Evolutionary conservation across 164 flowering plant genomes (phyloP), one percentile per base, ranked within the genome.

Genomic region (Vitis cinerea): DNA sequence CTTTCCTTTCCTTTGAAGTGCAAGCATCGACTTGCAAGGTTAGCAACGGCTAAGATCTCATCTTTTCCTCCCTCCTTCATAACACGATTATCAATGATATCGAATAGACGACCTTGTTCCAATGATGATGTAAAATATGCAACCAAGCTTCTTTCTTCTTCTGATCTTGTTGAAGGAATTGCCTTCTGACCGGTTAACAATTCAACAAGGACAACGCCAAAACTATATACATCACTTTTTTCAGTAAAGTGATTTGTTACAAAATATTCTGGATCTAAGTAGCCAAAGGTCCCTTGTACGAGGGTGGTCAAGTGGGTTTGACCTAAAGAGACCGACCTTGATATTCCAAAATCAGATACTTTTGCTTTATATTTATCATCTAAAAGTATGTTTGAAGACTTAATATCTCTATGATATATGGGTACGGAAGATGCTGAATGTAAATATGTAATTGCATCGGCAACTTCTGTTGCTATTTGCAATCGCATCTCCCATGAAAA

Each of bases 181-280:
- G 82, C 83, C 15, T 48, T 80, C 44, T 64, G 27, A 16, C 77
- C 63, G 1, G 77, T 74, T 37, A 74, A 44, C 8, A 74, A 69
- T 61, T 74, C 77, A 13, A 60, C 73, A 48, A 74, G 77, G 53
- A 74, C 70, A 59, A 74, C 77, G 12, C 77, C 73, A 59, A 74
- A 74, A 27, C 73, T 58, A 37, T 37, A 37, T 4, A 37, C 44
- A 37, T 37, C 44, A 37, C 7, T 37, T 37, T 37, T 37, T 37
- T 59, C 64, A 11, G 77, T 74, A 10, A 74, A 65, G 9, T 65
- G 77, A 9, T 65, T 64, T 7, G 73, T 64, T 29, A 19, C 61
- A 29, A 69, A 64, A 37, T 69, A 74, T 48, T 74, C 73, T 0
- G 77, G 77, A 27, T 74, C 77, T 37, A 74, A 71, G 63, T 74